Evolutionary conservation across 2,329 filamentous ascomycete species (phyloP).

Genomic region (Orbilia quercus): DNA sequence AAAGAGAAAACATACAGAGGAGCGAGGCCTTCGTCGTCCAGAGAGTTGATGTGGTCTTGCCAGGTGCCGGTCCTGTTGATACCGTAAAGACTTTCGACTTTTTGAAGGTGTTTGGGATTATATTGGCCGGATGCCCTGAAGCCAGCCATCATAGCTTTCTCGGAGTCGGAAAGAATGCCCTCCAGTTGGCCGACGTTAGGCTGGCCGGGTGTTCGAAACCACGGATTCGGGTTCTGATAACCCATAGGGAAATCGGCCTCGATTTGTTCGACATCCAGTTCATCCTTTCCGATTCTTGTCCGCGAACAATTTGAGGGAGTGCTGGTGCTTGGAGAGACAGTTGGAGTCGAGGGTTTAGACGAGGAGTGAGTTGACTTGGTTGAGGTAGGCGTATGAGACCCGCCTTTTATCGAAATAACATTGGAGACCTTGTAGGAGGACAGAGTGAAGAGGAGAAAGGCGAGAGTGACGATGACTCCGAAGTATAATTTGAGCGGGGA

Average conservation of each 20-base stretch:
- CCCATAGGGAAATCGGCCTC: constrained; percentile 45
- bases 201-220: constrained; percentile 36
- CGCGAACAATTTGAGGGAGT: not conserved
- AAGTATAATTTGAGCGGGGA: constrained; percentile 29
- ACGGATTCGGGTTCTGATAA: constrained; percentile 43
- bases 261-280: constrained; percentile 53
- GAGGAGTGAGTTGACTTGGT: not conserved
- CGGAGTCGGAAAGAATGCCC: constrained; percentile 19
- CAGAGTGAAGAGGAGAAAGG: constrained; percentile 28
- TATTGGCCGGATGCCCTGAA: constrained; percentile 3
- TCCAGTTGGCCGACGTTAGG: constrained; percentile 10
- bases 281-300: not conserved
- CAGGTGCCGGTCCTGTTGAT: constrained; percentile 44
- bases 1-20: constrained; percentile 30
- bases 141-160: constrained; percentile 16
- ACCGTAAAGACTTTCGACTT: constrained; percentile 46
- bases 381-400: not conserved
- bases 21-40: constrained; percentile 37
- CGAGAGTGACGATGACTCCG: constrained; percentile 24
- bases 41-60: constrained; percentile 44
- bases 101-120: constrained; percentile 11
- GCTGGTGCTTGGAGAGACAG: too few relatives aligned
- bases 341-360: not conserved
- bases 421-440: constrained; percentile 39
- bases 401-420: constrained; percentile 30